Percentiles rank a stretch among this genome's conserved stretches.
phyloP scores from a whole-genome alignment of 2,329 filamentous ascomycete species.

The Tetracladium maxilliforme region DNA sequence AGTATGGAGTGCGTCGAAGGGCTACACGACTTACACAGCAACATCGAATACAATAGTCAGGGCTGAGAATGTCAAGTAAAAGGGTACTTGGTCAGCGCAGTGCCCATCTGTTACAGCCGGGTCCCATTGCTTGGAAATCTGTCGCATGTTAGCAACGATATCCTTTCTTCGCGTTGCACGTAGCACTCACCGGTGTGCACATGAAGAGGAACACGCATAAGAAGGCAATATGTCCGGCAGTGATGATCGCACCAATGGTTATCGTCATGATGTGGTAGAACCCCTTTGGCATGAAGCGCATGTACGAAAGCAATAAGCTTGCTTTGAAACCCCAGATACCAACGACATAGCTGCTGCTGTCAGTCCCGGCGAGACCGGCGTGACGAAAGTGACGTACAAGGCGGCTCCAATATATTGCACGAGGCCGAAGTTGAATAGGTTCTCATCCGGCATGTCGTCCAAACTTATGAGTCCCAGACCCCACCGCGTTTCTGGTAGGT shows the following conservation, averaged over 20 bases:
- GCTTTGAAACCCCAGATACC: slow-evolving; percentile 31
- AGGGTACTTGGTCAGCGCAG: slow-evolving; percentile 22
- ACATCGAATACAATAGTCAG: slow-evolving; percentile 26
- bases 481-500: slow-evolving; percentile 24
- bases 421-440: slow-evolving; percentile 22
- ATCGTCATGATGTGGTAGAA: slow-evolving; percentile 18
- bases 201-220: slow-evolving; percentile 11
- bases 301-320: slow-evolving; percentile 25
- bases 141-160: slow-evolving; percentile 4
- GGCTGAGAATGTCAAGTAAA: slow-evolving; percentile 25
- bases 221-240: slow-evolving; percentile 21
- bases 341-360: slow-evolving; percentile 18
- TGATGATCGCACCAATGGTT: slow-evolving; percentile 17
- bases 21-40: slow-evolving; percentile 16
- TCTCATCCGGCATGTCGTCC: slow-evolving; percentile 19
- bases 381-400: slow-evolving; percentile 16
- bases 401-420: slow-evolving; percentile 25
- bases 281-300: slow-evolving; percentile 25
- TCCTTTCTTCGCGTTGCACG: slow-evolving; percentile 16
- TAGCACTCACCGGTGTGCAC: slow-evolving; percentile 16
- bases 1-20: neutral
- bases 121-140: slow-evolving; percentile 27
- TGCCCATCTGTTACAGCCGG: slow-evolving; percentile 14
- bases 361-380: slow-evolving; percentile 21
- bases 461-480: slow-evolving; percentile 21